Base-by-base conservation (phyloP, 2,329 filamentous ascomycete genomes). In the Neopestalotiopsis sp. region DNA sequence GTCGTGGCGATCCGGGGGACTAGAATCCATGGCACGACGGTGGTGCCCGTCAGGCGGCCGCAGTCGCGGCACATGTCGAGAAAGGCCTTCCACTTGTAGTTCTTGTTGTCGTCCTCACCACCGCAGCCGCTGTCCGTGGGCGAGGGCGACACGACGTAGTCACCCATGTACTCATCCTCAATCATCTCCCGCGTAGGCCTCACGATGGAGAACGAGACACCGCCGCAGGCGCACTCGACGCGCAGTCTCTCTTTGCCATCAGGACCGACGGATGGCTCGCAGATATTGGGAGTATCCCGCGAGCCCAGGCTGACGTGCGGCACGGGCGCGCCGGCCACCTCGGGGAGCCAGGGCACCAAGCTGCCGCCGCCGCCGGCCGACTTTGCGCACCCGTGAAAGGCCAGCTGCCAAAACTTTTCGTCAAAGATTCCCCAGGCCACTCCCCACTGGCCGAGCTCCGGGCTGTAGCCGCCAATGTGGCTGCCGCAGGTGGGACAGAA, bases 1-100 rank as follows among this genome's bases (percentile, higher is more conserved):
- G 45, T 10, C 14, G 83, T 77, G 42, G 74, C 68, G 1, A 73
- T 71, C 2, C 79, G 74, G 0, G 84, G 84, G 4, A 84, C 73
- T 65, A 82, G 82, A 0, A 79, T 77, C 84, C 84, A 86, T 12
- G 78, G 78, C 2, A 81, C 71, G 24, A 82, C 77, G 62, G 84
- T 82, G 3, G 80, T 78, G 30, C 84, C 83, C 24, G 78, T 76
- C n/a, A 78, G 71, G 4, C 82, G 78, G 4, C 84, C 79, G 68
- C 83, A 85, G 73, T 85, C 84, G 62, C 78, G 73, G 69, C 84
- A 85, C 6, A 79, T 67, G 69, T 86, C 84, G n/a, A 83, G 72
- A 1, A 72, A 73, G 0, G 78, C 84, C 42, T 78, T 70, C 83
- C 84, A 86, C 64, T 85, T 86, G 6, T 38, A 38, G 34, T 67